phyloP scores from a whole-genome alignment of 495 filamentous ascomycete species.

The Symbiotaphrina buchneri region DNA sequence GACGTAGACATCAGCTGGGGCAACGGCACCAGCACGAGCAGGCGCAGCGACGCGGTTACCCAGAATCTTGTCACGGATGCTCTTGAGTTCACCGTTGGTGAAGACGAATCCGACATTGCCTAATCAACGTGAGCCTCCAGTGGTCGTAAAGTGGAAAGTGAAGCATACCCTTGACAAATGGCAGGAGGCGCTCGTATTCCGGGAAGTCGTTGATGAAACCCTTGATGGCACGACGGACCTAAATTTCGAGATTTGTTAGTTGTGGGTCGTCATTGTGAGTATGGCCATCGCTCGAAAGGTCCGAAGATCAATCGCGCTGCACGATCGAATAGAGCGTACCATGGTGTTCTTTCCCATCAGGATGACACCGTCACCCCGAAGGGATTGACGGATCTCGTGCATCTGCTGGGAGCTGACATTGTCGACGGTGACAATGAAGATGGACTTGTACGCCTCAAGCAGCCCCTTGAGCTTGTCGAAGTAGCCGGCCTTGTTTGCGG shows the following conservation, averaged over 20 bases:
- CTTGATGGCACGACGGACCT: constrained; percentile 94
- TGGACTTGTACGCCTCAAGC: constrained; percentile 73
- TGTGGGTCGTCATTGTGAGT: too few relatives aligned
- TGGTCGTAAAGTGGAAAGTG: not conserved
- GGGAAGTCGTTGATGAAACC: constrained; percentile 78
- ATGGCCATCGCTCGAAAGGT: too few relatives aligned
- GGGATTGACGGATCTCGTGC: constrained; percentile 91
- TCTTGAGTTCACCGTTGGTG: constrained; percentile 90
- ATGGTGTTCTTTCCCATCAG: constrained; percentile 99
- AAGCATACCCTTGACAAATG: constrained; percentile 59
- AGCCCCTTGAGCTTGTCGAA: constrained; percentile 97
- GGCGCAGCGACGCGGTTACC: constrained; percentile 93
- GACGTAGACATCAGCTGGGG: constrained; percentile 73
- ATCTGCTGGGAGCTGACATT: constrained; percentile 99
- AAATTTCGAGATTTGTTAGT: too few relatives aligned
- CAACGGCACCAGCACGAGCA: constrained; percentile 88
- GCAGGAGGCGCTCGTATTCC: constrained; percentile 92
- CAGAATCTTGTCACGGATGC: constrained; percentile 78
- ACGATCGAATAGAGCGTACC: too few relatives aligned
- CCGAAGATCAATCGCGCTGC: too few relatives aligned
- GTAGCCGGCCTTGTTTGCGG: constrained; percentile 83
- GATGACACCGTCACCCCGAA: constrained; percentile 77
- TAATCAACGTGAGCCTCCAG: constrained; percentile 8
- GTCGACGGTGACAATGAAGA: constrained; percentile 95
- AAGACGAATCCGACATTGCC: constrained; percentile 98